These are phyloP conservation scores for Beauveria caledonica DNA, from an alignment of 2,329 filamentous ascomycete genomes.

Conservation along the genomic window DNA sequence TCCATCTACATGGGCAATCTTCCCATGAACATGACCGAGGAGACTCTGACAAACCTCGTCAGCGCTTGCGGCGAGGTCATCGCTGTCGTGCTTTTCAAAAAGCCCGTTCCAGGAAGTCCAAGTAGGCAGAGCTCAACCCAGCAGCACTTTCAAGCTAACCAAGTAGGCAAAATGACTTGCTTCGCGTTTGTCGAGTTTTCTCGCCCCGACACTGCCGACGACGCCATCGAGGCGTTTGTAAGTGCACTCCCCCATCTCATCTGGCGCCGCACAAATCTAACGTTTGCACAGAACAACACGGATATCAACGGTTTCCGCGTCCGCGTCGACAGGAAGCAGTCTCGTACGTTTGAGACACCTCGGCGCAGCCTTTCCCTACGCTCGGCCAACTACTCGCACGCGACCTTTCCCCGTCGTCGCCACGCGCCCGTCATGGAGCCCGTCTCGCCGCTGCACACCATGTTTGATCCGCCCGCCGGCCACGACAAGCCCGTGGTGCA, in stretches of 20 bases:
- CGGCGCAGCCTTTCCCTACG: constrained; percentile 10
- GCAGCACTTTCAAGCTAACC: constrained; percentile 12
- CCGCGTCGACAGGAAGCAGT: constrained; percentile 31
- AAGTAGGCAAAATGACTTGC: constrained; percentile 16
- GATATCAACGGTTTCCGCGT: constrained; percentile 24
- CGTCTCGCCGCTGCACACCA: constrained; percentile 6
- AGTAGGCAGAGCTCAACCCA: constrained; percentile 3
- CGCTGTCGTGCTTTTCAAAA: constrained; percentile 20
- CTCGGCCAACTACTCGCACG: constrained; percentile 3
- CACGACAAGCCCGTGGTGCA: neutral
- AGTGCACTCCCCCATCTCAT: constrained; percentile 16
- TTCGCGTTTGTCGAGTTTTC: constrained; percentile 34
- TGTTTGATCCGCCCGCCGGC: constrained; percentile 2
- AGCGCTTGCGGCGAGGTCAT: constrained; percentile 30
- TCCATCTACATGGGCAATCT: constrained; percentile 42
- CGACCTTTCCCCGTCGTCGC: constrained; percentile 10
- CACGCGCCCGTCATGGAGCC: neutral
- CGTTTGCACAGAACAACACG: constrained; percentile 23
- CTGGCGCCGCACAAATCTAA: neutral
- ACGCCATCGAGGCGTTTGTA: constrained; percentile 29
- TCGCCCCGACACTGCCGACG: constrained; percentile 28
- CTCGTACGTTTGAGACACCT: constrained; percentile 17
- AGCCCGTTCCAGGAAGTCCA: constrained; percentile 16
- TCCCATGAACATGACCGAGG: constrained; percentile 28
- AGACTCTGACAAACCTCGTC: constrained; percentile 29